Percentiles rank a stretch among this genome's conserved stretches.
These are phyloP conservation scores for Trypanosoma grayi DNA, from an alignment of 208 protist species.

Conservation along the genomic window DNA sequence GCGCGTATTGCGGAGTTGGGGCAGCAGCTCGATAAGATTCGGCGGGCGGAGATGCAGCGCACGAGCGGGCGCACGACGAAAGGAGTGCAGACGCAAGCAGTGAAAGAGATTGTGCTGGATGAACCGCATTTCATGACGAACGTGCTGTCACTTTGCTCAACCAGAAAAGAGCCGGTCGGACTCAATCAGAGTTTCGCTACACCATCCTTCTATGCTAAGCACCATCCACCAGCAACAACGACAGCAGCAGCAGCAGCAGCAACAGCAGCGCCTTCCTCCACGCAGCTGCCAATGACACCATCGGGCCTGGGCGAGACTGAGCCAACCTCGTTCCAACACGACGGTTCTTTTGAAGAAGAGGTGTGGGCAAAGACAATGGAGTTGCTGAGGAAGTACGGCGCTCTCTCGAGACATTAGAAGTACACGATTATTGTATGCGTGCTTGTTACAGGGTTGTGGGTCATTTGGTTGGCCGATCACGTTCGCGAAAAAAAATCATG, in stretches of 20 bases:
- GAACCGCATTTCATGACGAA: constrained; percentile 21
- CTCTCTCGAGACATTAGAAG: constrained; percentile 6
- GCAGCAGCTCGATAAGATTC: not conserved
- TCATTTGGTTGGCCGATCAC: too few relatives aligned
- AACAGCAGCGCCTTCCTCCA: not conserved
- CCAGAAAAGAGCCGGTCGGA: not conserved
- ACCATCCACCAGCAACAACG: not conserved
- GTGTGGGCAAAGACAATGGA: constrained; percentile 49
- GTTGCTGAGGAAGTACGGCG: constrained; percentile 41
- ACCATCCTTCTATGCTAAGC: not conserved
- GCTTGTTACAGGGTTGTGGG: too few relatives aligned
- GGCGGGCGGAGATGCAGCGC: not conserved
- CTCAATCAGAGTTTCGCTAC: constrained; percentile 12
- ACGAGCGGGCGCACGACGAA: not conserved
- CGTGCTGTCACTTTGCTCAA: constrained; percentile 2
- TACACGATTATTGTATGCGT: not conserved
- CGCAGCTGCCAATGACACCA: not conserved
- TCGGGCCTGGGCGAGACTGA: not conserved
- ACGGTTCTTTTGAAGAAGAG: constrained; percentile 35
- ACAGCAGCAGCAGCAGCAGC: not conserved
- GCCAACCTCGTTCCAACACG: not conserved
- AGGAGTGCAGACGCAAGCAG: constrained; percentile 6
- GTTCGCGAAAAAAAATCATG: too few relatives aligned
- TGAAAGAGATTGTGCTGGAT: not conserved
- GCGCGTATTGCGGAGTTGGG: constrained; percentile 2